Evolutionary conservation across 2,329 filamentous ascomycete species (phyloP), one percentile per base, ranked within the genome.

Genomic region (Dissoconium aciculare): DNA sequence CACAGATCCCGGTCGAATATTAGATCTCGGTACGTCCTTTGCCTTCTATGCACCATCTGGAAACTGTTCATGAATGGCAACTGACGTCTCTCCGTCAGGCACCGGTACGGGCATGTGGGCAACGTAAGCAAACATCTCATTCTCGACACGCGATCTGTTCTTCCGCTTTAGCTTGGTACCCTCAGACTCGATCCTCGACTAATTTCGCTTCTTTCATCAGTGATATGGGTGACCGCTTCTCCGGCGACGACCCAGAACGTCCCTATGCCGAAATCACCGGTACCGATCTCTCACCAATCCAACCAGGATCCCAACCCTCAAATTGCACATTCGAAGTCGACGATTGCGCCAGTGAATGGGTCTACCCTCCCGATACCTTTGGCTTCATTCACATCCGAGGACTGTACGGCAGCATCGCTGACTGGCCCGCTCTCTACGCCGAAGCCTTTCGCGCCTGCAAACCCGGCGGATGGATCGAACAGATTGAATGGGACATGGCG

Each of bases 101-200:
- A 65, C 61, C 2, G 63, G 63, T 0, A 67, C 63, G 3, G 62
- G 62, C 11, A 49, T 56, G 28, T 53, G 50, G 50, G 49, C 49
- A 15, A 47, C 45, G 19, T 37, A 25, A 11, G 19, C 21, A 9
- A 12, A n/a, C 10, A 11, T 21, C n/a, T n/a, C n/a, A n/a, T n/a
- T n/a, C n/a, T n/a, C n/a, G n/a, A n/a, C n/a, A n/a, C n/a, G n/a
- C n/a, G n/a, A n/a, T n/a, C n/a, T n/a, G n/a, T n/a, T n/a, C n/a
- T n/a, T n/a, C n/a, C n/a, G n/a, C n/a, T n/a, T n/a, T n/a, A n/a
- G n/a, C n/a, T n/a, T n/a, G n/a, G n/a, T n/a, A n/a, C n/a, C n/a
- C n/a, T n/a, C n/a, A n/a, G 11, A 6, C 21, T 10, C 15, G 11
- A 11, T n/a, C n/a, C n/a, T n/a, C n/a, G n/a, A n/a, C n/a, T n/a